Base-by-base conservation (phyloP, 106 monocot species). In the Dactylorhiza incarnata region DNA sequence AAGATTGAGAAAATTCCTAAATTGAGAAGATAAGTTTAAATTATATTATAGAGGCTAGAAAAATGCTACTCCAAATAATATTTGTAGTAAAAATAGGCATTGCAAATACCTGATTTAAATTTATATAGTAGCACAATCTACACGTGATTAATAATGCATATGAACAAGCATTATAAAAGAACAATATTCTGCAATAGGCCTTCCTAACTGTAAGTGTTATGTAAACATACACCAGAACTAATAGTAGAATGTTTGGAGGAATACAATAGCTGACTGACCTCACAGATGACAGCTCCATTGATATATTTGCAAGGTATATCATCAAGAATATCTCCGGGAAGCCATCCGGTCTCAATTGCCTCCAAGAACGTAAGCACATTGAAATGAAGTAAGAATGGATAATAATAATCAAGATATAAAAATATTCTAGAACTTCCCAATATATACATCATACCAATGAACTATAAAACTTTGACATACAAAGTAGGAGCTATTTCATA, bases 281-380 rank as follows among this genome's bases (percentile, higher is more conserved):
- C 96, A 76, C 96, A 97, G 14, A 97, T 67, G 76, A 93, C 49
- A 48, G 86, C 59, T 13, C 96, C 96, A 80, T 91, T 80, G 43
- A 83, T 76, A 79, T 81, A 97, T 74, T 91, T 97, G 89, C 89
- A 84, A 24, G 91, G 93, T 76, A 97, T 86, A 80, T 97, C 96
- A 89, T 97, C 96, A 63, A 97, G 84, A 78, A 89, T 86, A 82
- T 93, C 91, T 76, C 89, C 93, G 43, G 96, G 96, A 47, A 97
- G 83, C 79, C 87, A 82, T 11, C 91, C 96, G 51, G 89, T 75
- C 81, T 97, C 89, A 84, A 97, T 89, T 73, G 96, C 96, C 96
- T 93, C 7, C 56, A 90, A 62, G 37, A 61, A 50, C 4, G 5
- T 48, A 83, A 63, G 25, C 43, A 77, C 4, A 68, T 68, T 59